These are phyloP conservation scores for Chamaenerion angustifolium DNA, from an alignment of 345 rosid species.

Conservation along the genomic window DNA sequence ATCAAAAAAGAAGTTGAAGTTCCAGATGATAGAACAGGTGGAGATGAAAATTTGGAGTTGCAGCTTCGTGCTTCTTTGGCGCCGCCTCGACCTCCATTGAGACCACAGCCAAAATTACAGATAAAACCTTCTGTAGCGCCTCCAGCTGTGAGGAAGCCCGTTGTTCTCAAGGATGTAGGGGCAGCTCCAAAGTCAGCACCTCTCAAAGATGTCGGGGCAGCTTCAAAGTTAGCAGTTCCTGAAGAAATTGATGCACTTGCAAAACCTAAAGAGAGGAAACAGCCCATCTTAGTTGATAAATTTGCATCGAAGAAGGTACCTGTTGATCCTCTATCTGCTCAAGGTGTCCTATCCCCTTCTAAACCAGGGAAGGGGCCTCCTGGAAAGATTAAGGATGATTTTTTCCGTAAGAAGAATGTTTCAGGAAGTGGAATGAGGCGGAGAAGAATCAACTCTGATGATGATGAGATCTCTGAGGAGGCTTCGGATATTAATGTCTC, in stretches of 20 bases:
- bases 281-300: constrained; percentile 79
- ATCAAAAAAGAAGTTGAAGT: constrained; percentile 13
- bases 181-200: constrained; percentile 32
- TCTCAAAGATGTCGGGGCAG: constrained; percentile 24
- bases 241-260: constrained; percentile 35
- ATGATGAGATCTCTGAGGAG: constrained; percentile 48
- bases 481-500: constrained; percentile 43
- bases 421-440: constrained; percentile 46
- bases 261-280: constrained; percentile 48
- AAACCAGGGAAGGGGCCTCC: constrained; percentile 68
- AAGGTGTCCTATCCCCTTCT: constrained; percentile 60
- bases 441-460: constrained; percentile 34
- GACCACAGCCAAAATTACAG: constrained; percentile 63
- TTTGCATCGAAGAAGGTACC: constrained; percentile 65
- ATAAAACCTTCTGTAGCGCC: constrained; percentile 57
- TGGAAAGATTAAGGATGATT: constrained; percentile 60
- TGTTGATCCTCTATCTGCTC: constrained; percentile 59
- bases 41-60: constrained; percentile 21
- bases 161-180: constrained; percentile 68
- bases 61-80: constrained; percentile 21
- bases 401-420: constrained; percentile 46
- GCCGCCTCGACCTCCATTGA: constrained; percentile 42
- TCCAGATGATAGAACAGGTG: constrained; percentile 15
- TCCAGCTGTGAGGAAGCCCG: constrained; percentile 49
- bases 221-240: constrained; percentile 55